Conservation (phyloP, 1,284 basidiomycete species). For the Takashimella tepidaria region DNA sequence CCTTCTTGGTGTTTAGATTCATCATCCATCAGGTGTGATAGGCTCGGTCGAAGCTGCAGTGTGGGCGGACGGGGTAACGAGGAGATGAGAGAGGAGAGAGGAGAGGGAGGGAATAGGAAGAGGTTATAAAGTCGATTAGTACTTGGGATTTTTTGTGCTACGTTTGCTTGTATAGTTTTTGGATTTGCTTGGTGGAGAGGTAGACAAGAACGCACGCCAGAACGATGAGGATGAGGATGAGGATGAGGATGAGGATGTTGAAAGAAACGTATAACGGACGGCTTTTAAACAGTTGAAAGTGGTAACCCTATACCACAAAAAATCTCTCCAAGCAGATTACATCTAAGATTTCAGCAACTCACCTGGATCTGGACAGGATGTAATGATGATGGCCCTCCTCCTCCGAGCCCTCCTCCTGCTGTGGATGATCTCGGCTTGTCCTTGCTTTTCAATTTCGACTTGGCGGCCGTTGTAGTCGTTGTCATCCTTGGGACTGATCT, state of each 20-base stretch:
- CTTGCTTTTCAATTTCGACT: background rate
- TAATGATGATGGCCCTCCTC: background rate
- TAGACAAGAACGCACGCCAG: background rate
- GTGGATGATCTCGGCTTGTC: background rate
- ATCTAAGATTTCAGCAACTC: no score
- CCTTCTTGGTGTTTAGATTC: background rate
- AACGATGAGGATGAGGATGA: background rate
- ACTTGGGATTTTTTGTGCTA: no score
- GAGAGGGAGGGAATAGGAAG: background rate
- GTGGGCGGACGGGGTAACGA: background rate
- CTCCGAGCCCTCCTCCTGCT: background rate
- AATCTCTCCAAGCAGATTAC: no score
- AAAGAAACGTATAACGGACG: no score
- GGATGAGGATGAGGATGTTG: background rate
- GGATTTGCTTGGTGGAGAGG: background rate
- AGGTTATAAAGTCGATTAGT: slow-evolving; percentile 2
- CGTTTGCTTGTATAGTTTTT: no score
- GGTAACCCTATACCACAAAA: no score
- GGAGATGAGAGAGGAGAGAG: background rate
- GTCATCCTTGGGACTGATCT: no score
- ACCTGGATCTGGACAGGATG: no score
- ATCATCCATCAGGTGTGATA: slow-evolving; percentile 21
- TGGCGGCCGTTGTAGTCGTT: no score
- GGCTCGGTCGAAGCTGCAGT: slow-evolving; percentile 23
- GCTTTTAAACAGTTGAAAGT: no score